These are phyloP conservation scores for Trichoderma pleuroti DNA, from an alignment of 2,329 filamentous ascomycete species.

Conservation along the genomic window DNA sequence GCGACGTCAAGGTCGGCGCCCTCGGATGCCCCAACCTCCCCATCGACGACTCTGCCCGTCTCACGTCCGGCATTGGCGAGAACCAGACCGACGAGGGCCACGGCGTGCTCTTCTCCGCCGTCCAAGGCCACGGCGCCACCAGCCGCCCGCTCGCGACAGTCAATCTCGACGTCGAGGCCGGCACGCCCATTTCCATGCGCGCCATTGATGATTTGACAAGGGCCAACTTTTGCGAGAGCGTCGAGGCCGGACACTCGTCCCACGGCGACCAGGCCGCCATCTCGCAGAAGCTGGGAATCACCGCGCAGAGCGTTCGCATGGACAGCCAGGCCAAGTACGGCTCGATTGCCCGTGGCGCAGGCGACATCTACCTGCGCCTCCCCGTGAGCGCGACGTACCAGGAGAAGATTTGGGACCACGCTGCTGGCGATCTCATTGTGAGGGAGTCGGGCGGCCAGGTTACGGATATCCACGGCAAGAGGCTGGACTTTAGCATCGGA, in stretches of 20 bases:
- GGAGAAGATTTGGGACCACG: conserved; percentile 99
- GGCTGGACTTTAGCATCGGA: conserved; percentile 81
- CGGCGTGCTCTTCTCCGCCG: conserved; percentile 84
- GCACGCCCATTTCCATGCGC: conserved; percentile 74
- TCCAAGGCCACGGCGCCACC: conserved; percentile 74
- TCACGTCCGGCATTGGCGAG: conserved; percentile 65
- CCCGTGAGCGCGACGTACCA: conserved; percentile 84
- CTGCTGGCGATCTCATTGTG: conserved; percentile 90
- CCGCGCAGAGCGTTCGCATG: conserved; percentile 85
- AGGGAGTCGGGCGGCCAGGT: conserved; percentile 90
- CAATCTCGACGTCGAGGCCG: conserved; percentile 34
- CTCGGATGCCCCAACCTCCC: conserved; percentile 95
- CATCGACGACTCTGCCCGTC: conserved; percentile 64
- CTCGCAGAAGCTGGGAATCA: conserved; percentile 80
- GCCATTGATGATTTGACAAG: conserved; percentile 67
- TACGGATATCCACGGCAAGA: conserved; percentile 81
- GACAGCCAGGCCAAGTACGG: conserved; percentile 98
- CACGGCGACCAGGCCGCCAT: conserved; percentile 83
- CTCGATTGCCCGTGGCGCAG: conserved; percentile 87
- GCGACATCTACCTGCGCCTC: conserved; percentile 88
- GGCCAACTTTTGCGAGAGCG: conserved; percentile 94
- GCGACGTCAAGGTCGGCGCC: conserved; percentile 89
- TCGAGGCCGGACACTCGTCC: conserved; percentile 87
- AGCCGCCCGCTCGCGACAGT: conserved; percentile 64
- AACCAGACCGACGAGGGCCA: conserved; percentile 73